These are phyloP conservation scores for Delonix regia DNA, from an alignment of 306 rosid genomes.

Conservation along the genomic window DNA sequence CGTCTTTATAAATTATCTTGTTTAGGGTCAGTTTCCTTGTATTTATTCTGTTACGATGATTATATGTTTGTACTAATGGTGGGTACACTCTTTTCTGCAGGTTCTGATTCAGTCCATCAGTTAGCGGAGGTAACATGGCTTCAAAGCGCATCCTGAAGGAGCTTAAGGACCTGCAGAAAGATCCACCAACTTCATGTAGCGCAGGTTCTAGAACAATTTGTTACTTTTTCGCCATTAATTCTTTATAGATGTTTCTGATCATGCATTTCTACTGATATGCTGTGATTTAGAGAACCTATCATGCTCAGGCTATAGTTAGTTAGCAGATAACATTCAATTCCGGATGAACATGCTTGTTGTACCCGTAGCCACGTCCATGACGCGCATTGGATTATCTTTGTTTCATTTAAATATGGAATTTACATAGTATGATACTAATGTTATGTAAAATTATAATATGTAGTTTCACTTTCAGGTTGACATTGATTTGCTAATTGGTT, in stretches of 20 bases:
- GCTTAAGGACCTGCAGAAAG: conserved; percentile 57
- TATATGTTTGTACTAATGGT: background rate
- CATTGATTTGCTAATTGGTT: background rate
- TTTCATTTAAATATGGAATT: background rate
- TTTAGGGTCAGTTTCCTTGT: background rate
- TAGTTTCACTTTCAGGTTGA: conserved; percentile 14
- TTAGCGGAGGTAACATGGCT: conserved; percentile 51
- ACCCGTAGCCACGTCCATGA: background rate
- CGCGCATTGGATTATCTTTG: background rate
- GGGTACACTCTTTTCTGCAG: background rate
- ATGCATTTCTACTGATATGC: background rate
- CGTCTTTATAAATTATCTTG: background rate
- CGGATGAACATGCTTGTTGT: background rate
- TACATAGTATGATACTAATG: background rate
- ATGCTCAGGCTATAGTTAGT: background rate
- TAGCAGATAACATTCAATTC: background rate
- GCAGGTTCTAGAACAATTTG: conserved; percentile 47
- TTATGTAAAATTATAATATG: background rate
- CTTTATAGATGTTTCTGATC: background rate
- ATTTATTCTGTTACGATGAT: background rate
- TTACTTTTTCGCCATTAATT: background rate
- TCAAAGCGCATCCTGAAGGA: conserved; percentile 66
- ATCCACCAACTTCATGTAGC: conserved; percentile 88
- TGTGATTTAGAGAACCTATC: background rate
- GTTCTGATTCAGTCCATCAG: background rate